Evolutionary conservation across 2,329 filamentous ascomycete genomes (phyloP).

Genomic region (Hansfordia pulvinata): DNA sequence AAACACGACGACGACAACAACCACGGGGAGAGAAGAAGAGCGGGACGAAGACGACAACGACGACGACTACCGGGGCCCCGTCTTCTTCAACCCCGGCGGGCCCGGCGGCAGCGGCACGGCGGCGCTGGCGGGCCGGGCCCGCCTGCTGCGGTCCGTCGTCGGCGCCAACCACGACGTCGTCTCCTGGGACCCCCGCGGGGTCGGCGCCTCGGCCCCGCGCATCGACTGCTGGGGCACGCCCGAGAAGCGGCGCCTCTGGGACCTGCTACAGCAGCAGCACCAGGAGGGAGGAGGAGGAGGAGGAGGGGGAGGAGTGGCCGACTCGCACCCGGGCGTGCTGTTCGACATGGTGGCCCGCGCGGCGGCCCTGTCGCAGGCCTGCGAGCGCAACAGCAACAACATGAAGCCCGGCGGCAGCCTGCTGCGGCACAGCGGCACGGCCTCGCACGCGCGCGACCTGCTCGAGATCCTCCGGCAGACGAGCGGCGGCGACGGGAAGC

Average conservation of each 20-base stretch:
- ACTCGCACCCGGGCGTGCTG: conserved; percentile 30
- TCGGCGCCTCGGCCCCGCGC: conserved; percentile 34
- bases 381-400: conserved; percentile 22
- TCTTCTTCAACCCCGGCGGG: conserved; percentile 27
- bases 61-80: conserved; percentile 15
- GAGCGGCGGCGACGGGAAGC: conserved; percentile 25
- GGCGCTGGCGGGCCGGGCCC: conserved; percentile 17
- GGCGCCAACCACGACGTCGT: conserved; percentile 29
- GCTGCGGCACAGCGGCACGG: conserved; percentile 26
- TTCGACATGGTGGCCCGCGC: conserved; percentile 29
- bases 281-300: too few relatives aligned
- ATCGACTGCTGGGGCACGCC: conserved; percentile 34
- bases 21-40: too few relatives aligned
- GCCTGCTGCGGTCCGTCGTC: conserved; percentile 26
- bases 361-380: conserved; percentile 25
- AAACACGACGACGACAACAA: conserved; percentile 11
- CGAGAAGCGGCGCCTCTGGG: conserved; percentile 28
- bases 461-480: conserved; percentile 28
- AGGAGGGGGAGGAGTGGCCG: conserved; percentile 29
- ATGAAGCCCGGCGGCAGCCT: too few relatives aligned
- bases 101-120: conserved; percentile 33
- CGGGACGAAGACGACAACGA: neutral
- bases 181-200: conserved; percentile 35
- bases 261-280: conserved; percentile 25
- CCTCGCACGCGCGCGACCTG: conserved; percentile 31